Evolutionary conservation across 768 basidiomycete species (phyloP).

Genomic region (Tulasnella sp.): DNA sequence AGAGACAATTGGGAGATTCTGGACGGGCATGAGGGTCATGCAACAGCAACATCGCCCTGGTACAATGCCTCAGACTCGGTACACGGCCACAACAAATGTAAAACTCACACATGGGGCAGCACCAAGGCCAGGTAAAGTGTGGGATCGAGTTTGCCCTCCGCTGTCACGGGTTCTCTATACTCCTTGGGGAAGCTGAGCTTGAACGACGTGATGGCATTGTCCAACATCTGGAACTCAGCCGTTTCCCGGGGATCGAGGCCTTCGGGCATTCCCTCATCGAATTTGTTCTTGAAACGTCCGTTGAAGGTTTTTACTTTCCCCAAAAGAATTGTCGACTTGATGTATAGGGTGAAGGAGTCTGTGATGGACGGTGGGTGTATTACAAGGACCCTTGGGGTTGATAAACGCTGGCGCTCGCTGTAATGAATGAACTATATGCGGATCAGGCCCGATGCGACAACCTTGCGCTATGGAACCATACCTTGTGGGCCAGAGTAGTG

Average conservation of each 20-base stretch:
- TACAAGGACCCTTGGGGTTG: slow-evolving; percentile 6
- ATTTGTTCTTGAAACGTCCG: slow-evolving; percentile 7
- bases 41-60: slow-evolving; percentile 52
- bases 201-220: slow-evolving; percentile 45
- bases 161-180: slow-evolving; percentile 40
- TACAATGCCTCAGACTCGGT: not conserved
- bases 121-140: slow-evolving; percentile 38
- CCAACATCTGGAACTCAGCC: slow-evolving; percentile 50
- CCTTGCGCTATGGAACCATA: not conserved
- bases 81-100: not conserved
- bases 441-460: no score
- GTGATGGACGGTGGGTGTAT: slow-evolving; percentile 12
- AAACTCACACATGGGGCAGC: slow-evolving; percentile 22
- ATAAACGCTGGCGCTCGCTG: slow-evolving; percentile 6
- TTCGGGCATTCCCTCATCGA: not conserved
- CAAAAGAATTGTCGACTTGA: slow-evolving; percentile 15
- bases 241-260: slow-evolving; percentile 43
- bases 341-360: slow-evolving; percentile 16
- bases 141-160: slow-evolving; percentile 35
- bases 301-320: slow-evolving; percentile 17
- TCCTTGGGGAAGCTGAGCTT: slow-evolving; percentile 45
- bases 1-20: slow-evolving; percentile 45
- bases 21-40: slow-evolving; percentile 68
- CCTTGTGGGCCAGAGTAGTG: not conserved
- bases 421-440: not conserved